Evolutionary conservation across 176 grass and related monocot genomes (phyloP).

Genomic region (Phoenix dactylifera): DNA sequence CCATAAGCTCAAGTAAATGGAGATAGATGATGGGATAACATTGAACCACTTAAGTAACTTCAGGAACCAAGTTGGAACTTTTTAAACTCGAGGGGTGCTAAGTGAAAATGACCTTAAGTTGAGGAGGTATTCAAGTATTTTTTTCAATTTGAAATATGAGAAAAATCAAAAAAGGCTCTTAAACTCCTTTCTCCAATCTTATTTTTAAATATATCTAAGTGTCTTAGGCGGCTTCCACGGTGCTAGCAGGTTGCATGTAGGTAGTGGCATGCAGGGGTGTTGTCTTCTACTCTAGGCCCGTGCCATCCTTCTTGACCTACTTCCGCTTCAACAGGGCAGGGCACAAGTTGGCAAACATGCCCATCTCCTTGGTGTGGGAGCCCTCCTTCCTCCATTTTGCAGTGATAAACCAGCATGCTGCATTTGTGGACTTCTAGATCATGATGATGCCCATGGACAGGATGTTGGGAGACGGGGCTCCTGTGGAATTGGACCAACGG

Average conservation of each 20-base stretch:
- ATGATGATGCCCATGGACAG: constrained; percentile 87
- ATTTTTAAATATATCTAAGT: constrained; percentile 18
- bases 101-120: too few relatives aligned
- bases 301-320: constrained; percentile 81
- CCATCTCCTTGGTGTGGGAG: constrained; percentile 58
- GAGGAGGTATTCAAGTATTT: too few relatives aligned
- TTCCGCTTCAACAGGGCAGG: constrained; percentile 66
- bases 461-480: constrained; percentile 38
- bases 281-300: constrained; percentile 53
- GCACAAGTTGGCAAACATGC: constrained; percentile 65
- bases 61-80: too few relatives aligned
- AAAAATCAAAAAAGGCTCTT: too few relatives aligned
- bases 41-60: too few relatives aligned
- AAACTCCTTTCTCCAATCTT: too few relatives aligned
- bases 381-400: constrained; percentile 75
- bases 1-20: too few relatives aligned
- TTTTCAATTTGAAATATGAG: too few relatives aligned
- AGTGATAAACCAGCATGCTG: constrained; percentile 43
- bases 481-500: constrained; percentile 29
- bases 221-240: constrained; percentile 73
- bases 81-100: too few relatives aligned
- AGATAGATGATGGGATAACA: too few relatives aligned
- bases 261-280: constrained; percentile 44
- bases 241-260: constrained; percentile 8
- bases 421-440: constrained; percentile 64